phyloP scores from a whole-genome alignment of 129 eudicot species.

The Pulicaria dysenterica region DNA sequence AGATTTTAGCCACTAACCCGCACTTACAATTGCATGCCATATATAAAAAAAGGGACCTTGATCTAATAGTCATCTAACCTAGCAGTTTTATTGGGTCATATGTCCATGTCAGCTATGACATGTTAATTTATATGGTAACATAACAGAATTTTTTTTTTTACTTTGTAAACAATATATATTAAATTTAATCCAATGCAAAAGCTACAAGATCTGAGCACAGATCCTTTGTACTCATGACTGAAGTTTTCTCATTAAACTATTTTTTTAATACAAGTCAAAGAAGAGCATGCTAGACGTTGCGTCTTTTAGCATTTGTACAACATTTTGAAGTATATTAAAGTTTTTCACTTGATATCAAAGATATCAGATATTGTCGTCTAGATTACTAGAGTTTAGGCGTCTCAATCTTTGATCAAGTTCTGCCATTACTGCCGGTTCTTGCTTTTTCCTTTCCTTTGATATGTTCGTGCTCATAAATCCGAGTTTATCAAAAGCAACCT shows the following conservation, averaged over 20 bases:
- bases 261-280: neutral
- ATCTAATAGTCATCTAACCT: too few relatives aligned
- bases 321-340: constrained; percentile 21
- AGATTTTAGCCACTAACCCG: too few relatives aligned
- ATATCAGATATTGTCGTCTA: constrained; percentile 13
- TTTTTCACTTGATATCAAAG: constrained; percentile 1
- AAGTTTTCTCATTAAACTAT: constrained; percentile 19
- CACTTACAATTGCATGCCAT: too few relatives aligned
- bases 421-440: constrained; percentile 95
- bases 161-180: too few relatives aligned
- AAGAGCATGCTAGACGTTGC: constrained; percentile 17
- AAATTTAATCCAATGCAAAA: neutral
- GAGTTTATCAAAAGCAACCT: constrained; percentile 90
- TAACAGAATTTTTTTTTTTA: too few relatives aligned
- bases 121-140: too few relatives aligned
- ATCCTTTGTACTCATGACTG: constrained; percentile 7
- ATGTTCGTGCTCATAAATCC: constrained; percentile 78
- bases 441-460: constrained; percentile 92
- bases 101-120: too few relatives aligned
- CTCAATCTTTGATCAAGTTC: constrained; percentile 88
- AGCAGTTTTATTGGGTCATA: too few relatives aligned
- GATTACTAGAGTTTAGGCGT: constrained; percentile 65
- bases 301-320: constrained; percentile 32
- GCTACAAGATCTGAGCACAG: constrained; percentile 19
- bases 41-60: too few relatives aligned